These are phyloP conservation scores for Stagonosporopsis tanaceti DNA, from an alignment of 2,329 filamentous ascomycete genomes.

Conservation along the genomic window DNA sequence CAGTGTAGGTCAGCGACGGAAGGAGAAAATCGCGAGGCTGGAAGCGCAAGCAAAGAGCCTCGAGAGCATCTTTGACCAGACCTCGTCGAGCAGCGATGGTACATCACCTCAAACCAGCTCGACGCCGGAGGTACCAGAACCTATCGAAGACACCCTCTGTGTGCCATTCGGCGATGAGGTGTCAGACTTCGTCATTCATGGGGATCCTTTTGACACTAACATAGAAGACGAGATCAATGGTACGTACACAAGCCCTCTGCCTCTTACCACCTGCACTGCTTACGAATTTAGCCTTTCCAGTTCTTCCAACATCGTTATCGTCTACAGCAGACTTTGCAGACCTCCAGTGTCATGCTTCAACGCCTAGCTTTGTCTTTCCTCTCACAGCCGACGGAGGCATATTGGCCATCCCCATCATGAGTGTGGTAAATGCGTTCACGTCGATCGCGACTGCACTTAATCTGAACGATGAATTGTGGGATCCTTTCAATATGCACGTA, in stretches of 20 bases:
- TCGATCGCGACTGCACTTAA: slow-evolving; percentile 28
- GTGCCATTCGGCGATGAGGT: background rate
- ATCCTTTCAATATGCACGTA: slow-evolving; percentile 31
- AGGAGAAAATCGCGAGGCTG: slow-evolving; percentile 35
- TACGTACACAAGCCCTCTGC: background rate
- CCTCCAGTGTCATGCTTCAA: background rate
- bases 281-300: background rate
- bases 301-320: slow-evolving; percentile 4
- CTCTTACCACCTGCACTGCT: background rate
- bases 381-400: slow-evolving; percentile 24
- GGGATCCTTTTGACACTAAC: background rate
- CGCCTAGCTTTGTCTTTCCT: slow-evolving; percentile 13
- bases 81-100: background rate
- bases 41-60: slow-evolving; percentile 32
- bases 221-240: slow-evolving; percentile 3
- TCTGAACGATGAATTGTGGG: slow-evolving; percentile 23
- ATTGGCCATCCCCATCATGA: slow-evolving; percentile 54
- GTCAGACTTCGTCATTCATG: background rate
- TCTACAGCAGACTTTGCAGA: slow-evolving; percentile 1
- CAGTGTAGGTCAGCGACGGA: slow-evolving; percentile 34
- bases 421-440: slow-evolving; percentile 20
- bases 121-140: background rate
- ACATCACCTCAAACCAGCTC: background rate
- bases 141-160: background rate
- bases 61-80: background rate